Base-by-base conservation (phyloP, 345 rosid genomes). In the Microcos paniculata region DNA sequence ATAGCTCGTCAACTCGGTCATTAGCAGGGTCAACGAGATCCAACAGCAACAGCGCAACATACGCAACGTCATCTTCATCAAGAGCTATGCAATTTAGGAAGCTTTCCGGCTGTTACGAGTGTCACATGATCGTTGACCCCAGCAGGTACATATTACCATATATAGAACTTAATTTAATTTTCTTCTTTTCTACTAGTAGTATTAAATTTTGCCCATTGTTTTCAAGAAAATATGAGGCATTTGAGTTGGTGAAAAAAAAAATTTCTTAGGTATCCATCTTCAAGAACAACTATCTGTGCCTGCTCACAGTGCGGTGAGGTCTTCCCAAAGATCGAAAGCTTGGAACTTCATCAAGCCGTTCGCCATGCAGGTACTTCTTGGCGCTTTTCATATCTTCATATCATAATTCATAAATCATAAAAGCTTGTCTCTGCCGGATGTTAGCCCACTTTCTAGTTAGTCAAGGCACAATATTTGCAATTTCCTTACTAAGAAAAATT, bases 91-190 rank as follows among this genome's bases (percentile, higher is more conserved):
- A 93, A 74, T 90, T 96, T 74, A 84, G 99, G 78, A 96, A 92
- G 80, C 97, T 96, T 80, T 96, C 99, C 46, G 94, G 99, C 55
- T 96, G 99, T 62, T 93, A 96, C 49, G 99, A 96, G 77, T 96
- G 99, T 79, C 98, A 84, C 84, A 90, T 87, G 87, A 90, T 93
- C 80, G 91, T 93, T 76, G 99, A 96, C 85, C 96, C 98, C 28
- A 86, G 92, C 95, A 88, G 98, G 99, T 96, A 51, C 11, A 21
- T 3, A n/a, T 24, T 24, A 4, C 40, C 14, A 6, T 43, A 14
- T 11, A 64, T 4, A 52, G 11, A 72, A 23, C 35, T 24, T 21
- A 21, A 62, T 31, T 61, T 62, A 3, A 26, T 30, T 49, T 31
- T 12, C 56, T 48, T 10, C 48, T 31, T 30, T 45, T 46, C 28